Percentiles rank a stretch among this genome's conserved stretches.
These are phyloP conservation scores for Actinomortierella ambigua DNA, from an alignment of 371 early-diverging fungal species.

Conservation along the genomic window DNA sequence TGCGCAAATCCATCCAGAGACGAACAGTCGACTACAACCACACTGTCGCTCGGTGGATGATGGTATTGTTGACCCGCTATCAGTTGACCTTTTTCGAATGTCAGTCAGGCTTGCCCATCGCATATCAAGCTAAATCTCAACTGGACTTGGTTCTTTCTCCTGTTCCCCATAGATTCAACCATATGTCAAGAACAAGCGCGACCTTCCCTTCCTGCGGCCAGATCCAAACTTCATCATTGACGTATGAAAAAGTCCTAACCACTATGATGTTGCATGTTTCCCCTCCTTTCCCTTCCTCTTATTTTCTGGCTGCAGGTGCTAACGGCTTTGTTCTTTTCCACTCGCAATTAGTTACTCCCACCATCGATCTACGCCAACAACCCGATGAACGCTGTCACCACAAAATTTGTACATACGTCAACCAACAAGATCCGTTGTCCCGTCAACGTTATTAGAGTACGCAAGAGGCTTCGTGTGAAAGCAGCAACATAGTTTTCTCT, in stretches of 20 bases:
- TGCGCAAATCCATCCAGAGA: constrained; percentile 95
- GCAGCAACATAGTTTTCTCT: neutral
- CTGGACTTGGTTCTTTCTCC: constrained; percentile 9
- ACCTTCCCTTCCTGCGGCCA: constrained; percentile 72
- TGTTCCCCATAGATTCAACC: constrained; percentile 53
- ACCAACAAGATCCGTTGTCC: constrained; percentile 98
- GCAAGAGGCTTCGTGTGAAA: constrained; percentile 11
- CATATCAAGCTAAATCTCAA: constrained; percentile 13
- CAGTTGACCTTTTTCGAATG: constrained; percentile 14
- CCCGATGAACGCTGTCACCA: constrained; percentile 83
- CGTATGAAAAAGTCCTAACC: constrained; percentile 54
- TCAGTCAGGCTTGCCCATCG: constrained; percentile 17
- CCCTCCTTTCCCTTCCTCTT: constrained; percentile 6
- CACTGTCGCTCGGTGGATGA: constrained; percentile 80
- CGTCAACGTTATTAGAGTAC: constrained; percentile 92
- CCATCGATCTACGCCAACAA: constrained; percentile 82
- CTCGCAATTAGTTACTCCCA: constrained; percentile 64
- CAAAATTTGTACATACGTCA: constrained; percentile 96
- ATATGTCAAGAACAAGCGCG: constrained; percentile 68
- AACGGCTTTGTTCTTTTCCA: constrained; percentile 6
- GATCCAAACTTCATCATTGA: constrained; percentile 88
- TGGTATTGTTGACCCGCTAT: constrained; percentile 54
- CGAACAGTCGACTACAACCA: constrained; percentile 96
- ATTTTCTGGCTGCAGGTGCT: neutral
- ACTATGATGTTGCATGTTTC: neutral